These are phyloP conservation scores for Cryptococcus hybrid DNA, from an alignment of 1,284 basidiomycete genomes.

Conservation along the genomic window DNA sequence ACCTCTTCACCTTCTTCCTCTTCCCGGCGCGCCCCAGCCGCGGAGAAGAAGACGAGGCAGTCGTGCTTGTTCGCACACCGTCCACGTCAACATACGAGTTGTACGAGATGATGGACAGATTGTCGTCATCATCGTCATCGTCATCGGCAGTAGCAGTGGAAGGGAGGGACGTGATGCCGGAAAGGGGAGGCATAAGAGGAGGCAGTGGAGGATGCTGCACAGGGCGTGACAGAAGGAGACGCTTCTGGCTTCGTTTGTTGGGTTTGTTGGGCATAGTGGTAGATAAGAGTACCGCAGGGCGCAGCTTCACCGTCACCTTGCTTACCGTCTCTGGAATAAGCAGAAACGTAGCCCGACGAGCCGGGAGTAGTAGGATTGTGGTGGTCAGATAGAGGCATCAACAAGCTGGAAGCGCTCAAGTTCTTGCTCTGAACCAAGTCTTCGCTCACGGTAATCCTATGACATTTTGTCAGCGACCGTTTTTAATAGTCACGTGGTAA, in stretches of 20 bases:
- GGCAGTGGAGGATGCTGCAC: not conserved
- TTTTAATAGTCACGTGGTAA: not conserved
- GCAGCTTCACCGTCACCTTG: not conserved
- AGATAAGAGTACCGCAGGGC: not conserved
- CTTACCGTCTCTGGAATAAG: too few relatives aligned
- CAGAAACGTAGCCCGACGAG: not conserved
- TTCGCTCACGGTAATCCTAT: conserved; percentile 2
- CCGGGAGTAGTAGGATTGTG: not conserved
- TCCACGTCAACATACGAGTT: conserved; percentile 9
- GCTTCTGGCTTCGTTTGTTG: not conserved
- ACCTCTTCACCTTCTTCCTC: conserved; percentile 12
- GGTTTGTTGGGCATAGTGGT: not conserved
- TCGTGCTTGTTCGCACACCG: conserved; percentile 6
- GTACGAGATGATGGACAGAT: conserved; percentile 8
- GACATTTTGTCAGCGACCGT: too few relatives aligned
- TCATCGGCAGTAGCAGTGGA: conserved; percentile 3
- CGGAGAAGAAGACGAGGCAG: not conserved
- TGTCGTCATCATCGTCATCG: conserved; percentile 7
- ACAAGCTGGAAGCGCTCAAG: conserved; percentile 11
- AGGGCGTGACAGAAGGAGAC: not conserved
- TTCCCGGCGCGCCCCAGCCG: not conserved
- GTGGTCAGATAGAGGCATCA: conserved; percentile 9
- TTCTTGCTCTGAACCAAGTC: not conserved
- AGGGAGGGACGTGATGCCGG: not conserved
- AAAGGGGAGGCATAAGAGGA: not conserved